Evolutionary conservation across 495 filamentous ascomycete genomes (phyloP).

Genomic region (Penicillium simplicissimum): DNA sequence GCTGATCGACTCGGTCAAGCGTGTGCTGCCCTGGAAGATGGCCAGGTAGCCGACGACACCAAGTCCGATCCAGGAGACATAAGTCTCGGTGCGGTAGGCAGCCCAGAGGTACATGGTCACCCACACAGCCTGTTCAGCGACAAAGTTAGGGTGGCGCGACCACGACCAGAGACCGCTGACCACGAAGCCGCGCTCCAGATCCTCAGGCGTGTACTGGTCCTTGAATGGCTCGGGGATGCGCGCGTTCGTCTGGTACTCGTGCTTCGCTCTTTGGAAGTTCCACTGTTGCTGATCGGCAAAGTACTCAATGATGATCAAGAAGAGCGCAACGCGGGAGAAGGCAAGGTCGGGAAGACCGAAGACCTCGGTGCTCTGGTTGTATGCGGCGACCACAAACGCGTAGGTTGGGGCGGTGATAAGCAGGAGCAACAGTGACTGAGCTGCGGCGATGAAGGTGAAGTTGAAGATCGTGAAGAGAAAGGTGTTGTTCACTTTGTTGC

Average conservation of each 20-base stretch:
- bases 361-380: slow-evolving; percentile 35
- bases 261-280: slow-evolving; percentile 83
- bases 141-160: slow-evolving; percentile 92
- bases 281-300: slow-evolving; percentile 95
- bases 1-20: slow-evolving; percentile 81
- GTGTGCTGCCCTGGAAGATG: slow-evolving; percentile 86
- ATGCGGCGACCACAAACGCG: slow-evolving; percentile 63
- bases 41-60: slow-evolving; percentile 69
- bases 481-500: slow-evolving; percentile 49
- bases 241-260: slow-evolving; percentile 66
- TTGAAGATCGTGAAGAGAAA: slow-evolving; percentile 80
- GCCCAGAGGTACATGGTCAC: slow-evolving; percentile 82
- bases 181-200: slow-evolving; percentile 90
- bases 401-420: slow-evolving; percentile 80
- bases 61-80: slow-evolving; percentile 76
- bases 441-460: slow-evolving; percentile 79
- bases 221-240: slow-evolving; percentile 59
- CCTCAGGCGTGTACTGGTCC: slow-evolving; percentile 56
- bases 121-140: slow-evolving; percentile 92
- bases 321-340: slow-evolving; percentile 66
- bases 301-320: slow-evolving; percentile 70
- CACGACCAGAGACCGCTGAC: slow-evolving; percentile 82
- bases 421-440: slow-evolving; percentile 72
- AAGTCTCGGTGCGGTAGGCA: slow-evolving; percentile 66
- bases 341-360: slow-evolving; percentile 63